Conservation (phyloP, 345 rosid species). For the Moricandia moricandioides region DNA sequence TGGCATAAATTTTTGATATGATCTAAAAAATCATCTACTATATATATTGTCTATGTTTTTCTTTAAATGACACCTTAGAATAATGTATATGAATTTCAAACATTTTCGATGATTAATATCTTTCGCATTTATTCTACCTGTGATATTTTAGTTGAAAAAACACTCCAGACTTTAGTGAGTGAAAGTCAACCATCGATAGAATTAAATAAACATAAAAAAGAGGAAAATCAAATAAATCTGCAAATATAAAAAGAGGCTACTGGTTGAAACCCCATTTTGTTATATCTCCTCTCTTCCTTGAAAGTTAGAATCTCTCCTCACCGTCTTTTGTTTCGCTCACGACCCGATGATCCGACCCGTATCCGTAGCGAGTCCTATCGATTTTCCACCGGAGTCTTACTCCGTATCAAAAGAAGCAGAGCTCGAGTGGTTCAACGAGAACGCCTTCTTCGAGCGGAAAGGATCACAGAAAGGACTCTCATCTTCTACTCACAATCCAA, state of each 20-base stretch:
- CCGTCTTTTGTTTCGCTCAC: background rate
- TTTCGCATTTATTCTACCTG: background rate
- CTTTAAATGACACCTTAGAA: too few species aligned
- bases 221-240: background rate
- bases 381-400: conserved; percentile 88
- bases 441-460: conserved; percentile 81
- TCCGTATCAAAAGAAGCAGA: conserved; percentile 80
- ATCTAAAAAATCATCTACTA: too few species aligned
- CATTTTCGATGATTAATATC: background rate
- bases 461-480: conserved; percentile 70
- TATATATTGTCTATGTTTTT: too few species aligned
- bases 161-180: background rate
- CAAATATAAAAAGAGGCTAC: conserved; percentile 17
- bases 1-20: too few species aligned
- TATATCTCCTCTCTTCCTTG: background rate
- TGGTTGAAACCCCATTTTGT: background rate
- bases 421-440: conserved; percentile 78
- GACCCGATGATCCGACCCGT: conserved; percentile 8
- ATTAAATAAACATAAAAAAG: background rate
- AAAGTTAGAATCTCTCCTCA: background rate
- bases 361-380: conserved; percentile 39
- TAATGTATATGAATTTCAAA: too few species aligned
- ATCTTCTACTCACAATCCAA: conserved; percentile 30
- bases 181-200: conserved; percentile 24
- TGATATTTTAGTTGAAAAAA: background rate